Conservation (phyloP, 306 rosid species). For the Hylodesmum podocarpum region DNA sequence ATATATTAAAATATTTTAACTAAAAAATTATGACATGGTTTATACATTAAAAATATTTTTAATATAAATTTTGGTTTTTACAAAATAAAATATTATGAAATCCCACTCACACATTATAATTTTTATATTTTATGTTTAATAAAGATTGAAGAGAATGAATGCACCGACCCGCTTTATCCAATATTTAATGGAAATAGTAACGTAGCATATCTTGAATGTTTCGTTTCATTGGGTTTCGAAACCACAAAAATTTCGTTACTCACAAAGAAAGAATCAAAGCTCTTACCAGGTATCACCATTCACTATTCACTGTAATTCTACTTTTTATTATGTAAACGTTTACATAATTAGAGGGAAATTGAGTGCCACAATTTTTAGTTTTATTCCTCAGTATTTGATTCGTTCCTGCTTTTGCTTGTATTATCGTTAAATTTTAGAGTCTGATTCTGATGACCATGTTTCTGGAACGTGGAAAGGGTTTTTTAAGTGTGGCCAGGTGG, state of each 20-base stretch:
- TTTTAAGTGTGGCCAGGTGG: constrained; percentile 9
- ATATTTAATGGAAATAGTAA: background rate
- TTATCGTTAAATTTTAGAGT: background rate
- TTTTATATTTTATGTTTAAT: too few species aligned
- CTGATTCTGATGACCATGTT: background rate
- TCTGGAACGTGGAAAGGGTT: constrained; percentile 15
- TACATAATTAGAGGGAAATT: background rate
- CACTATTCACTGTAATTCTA: background rate
- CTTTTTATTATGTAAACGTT: background rate
- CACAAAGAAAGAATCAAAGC: too few species aligned
- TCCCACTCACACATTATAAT: too few species aligned
- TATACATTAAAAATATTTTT: too few species aligned
- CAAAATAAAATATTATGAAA: too few species aligned
- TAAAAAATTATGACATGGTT: too few species aligned
- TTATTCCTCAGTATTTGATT: background rate
- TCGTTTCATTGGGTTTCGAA: constrained; percentile 9
- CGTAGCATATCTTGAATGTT: background rate
- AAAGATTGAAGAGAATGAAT: too few species aligned
- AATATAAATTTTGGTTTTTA: too few species aligned
- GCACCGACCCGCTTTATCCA: constrained; percentile 23
- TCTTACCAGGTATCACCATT: constrained; percentile 29
- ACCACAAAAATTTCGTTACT: constrained; percentile 18
- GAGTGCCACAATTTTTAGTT: background rate
- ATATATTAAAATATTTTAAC: too few species aligned
- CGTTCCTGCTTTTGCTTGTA: background rate